phyloP scores from a whole-genome alignment of 2,329 filamentous ascomycete genomes.

The Diaporthe helianthi region DNA sequence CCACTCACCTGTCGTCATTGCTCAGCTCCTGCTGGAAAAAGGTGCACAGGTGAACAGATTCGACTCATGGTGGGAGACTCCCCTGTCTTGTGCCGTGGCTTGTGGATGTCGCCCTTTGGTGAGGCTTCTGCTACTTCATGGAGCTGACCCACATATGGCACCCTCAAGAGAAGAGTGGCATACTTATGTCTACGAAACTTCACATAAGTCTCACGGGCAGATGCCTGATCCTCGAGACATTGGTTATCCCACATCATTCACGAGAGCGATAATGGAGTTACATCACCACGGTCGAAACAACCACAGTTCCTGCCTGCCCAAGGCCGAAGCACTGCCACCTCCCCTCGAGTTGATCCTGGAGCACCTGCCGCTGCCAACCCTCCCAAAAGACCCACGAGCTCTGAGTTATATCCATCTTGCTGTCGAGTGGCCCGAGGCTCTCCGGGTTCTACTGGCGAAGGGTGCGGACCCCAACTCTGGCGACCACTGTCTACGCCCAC shows the following conservation, averaged over 20 bases:
- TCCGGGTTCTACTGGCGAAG: background rate
- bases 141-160: background rate
- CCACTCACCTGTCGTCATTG: background rate
- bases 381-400: background rate
- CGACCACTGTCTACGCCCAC: background rate
- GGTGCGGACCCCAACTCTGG: background rate
- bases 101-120: background rate
- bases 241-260: background rate
- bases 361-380: background rate
- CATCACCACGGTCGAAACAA: background rate
- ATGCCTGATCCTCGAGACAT: background rate
- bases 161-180: background rate
- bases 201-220: background rate
- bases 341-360: background rate
- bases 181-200: background rate
- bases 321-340: background rate
- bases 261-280: background rate
- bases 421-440: background rate
- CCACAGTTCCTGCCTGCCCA: background rate
- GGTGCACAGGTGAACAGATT: background rate
- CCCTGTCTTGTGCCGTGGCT: background rate
- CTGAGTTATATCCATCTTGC: constrained; percentile 1
- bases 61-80: background rate
- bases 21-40: background rate
- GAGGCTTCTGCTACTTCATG: background rate